These are phyloP conservation scores for Amaranthus hypochondriacus DNA, from an alignment of 148 eudicot species.

Conservation along the genomic window DNA sequence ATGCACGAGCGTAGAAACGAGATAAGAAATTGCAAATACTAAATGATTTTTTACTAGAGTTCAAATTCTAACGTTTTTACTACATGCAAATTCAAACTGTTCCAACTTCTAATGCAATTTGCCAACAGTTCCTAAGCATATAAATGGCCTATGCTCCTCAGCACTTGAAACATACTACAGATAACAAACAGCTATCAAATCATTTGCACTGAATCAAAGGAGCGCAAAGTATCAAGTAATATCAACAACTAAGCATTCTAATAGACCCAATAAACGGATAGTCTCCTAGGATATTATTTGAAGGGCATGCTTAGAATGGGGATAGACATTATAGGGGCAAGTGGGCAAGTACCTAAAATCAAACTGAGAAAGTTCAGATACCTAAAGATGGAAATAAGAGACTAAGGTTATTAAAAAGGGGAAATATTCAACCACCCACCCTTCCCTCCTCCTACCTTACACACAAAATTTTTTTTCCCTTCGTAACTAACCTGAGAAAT, in stretches of 20 bases:
- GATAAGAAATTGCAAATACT: neutral
- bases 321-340: too few relatives aligned
- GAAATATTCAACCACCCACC: too few relatives aligned
- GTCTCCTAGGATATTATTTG: neutral
- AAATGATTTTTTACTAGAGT: neutral
- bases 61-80: neutral
- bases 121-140: neutral
- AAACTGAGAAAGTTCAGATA: neutral
- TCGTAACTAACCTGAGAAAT: conserved; percentile 44
- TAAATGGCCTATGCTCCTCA: neutral
- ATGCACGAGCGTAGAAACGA: neutral
- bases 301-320: neutral
- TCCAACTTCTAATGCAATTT: neutral
- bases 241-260: neutral
- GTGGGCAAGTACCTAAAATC: neutral
- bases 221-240: too few relatives aligned
- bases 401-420: too few relatives aligned
- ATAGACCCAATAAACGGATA: neutral
- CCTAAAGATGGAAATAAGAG: neutral
- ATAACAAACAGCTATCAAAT: neutral
- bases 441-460: neutral
- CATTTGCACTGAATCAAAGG: neutral
- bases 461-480: neutral
- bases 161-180: neutral
- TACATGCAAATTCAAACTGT: neutral